Evolutionary conservation across 1,284 basidiomycete genomes (phyloP), one percentile per base, ranked within the genome.

Genomic region (Microbotryum violaceum): DNA sequence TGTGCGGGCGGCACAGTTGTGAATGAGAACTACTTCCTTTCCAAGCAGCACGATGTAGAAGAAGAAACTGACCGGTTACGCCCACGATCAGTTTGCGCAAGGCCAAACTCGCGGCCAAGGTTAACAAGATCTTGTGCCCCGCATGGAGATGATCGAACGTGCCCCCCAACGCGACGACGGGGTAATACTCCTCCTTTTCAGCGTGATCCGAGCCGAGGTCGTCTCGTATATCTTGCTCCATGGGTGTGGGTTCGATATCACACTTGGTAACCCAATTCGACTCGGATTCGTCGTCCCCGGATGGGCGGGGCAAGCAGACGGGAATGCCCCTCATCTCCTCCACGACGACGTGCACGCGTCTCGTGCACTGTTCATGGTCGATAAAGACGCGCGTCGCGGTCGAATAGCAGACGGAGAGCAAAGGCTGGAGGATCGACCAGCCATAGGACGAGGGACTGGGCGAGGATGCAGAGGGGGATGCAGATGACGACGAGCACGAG

Each of bases 61-160:
- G 59, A 10, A 48, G 8, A 47, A 20, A 67, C 79, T 68, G 63
- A 87, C 88, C 86, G 56, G 88, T 89, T 45, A 98, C 79, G 6
- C 96, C 96, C 58, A 96, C 84, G 66, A 98, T 89, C 71, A 98
- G 77, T 74, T 89, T 91, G 66, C 81, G 76, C 52, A 78, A 76
- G 1, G 91, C 81, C 62, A 97, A 83, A 80, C 89, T 91, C 2
- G 88, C 84, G 9, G 84, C 86, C 83, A 96, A 91, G 70, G 89
- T 89, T 6, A 99, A 82, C 45, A 99, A 82, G 63, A 98, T 93
- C 78, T 97, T 97, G 80, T 99, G 94, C 0, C 94, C 94, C 2
- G 91, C 85, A 74, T 99, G 94, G 20, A 99, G 82, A 74, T 98
- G 96, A 76, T 99, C 94, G 74, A 98, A 98, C 1, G 94, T 98